phyloP scores from a whole-genome alignment of 129 eudicot species.

The Smallanthus sonchifolius region DNA sequence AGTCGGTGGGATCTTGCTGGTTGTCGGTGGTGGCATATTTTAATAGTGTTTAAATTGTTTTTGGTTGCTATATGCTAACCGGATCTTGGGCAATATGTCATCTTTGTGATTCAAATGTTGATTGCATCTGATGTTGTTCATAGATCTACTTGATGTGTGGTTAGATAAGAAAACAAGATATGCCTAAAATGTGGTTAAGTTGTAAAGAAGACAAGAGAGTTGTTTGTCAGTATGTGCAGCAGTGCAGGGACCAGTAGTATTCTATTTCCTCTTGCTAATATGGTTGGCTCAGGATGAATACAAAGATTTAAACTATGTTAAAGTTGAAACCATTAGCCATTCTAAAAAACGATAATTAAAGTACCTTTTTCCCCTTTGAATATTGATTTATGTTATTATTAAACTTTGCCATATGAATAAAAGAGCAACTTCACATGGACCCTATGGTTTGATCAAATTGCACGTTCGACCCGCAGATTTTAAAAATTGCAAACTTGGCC shows the following conservation, averaged over 20 bases:
- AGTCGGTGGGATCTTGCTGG: conserved; percentile 2
- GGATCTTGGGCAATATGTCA: conserved; percentile 6
- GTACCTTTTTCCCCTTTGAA: neutral
- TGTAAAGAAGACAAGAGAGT: conserved; percentile 15
- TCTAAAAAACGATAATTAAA: no score
- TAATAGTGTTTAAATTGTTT: neutral
- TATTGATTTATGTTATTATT: neutral
- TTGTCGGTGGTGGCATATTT: conserved; percentile 22
- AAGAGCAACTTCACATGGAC: neutral
- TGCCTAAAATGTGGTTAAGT: conserved; percentile 12
- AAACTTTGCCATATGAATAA: neutral
- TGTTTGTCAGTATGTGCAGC: conserved; percentile 17
- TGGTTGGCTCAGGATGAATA: neutral
- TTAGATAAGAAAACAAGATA: conserved; percentile 15
- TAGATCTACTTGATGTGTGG: conserved; percentile 21
- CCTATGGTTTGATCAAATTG: no score
- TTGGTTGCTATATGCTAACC: neutral
- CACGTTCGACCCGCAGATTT: no score
- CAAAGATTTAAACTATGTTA: conserved; percentile 3
- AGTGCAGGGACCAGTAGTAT: conserved; percentile 17
- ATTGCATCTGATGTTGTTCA: conserved; percentile 17
- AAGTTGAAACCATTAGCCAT: neutral
- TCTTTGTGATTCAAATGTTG: conserved; percentile 3
- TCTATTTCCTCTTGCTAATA: conserved; percentile 1
- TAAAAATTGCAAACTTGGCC: no score